Evolutionary conservation across 1,284 basidiomycete genomes (phyloP), one percentile per base, ranked within the genome.

Genomic region (Tremellales sp.): DNA sequence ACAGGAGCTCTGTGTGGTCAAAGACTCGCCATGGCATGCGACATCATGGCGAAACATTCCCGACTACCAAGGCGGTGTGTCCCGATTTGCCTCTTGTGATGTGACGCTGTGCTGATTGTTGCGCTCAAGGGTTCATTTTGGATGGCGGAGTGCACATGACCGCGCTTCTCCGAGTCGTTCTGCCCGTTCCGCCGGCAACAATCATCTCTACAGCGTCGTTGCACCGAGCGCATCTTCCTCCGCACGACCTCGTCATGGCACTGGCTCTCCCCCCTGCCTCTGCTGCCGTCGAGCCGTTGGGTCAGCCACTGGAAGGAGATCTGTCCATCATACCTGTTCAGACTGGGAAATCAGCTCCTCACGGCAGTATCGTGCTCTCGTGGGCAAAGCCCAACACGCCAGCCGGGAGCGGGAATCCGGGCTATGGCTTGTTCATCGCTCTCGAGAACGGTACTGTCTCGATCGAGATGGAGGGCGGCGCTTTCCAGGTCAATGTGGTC

Each of bases 21-120:
- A 80, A 60, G 79, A 80, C 17, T 81, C 79, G 25, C 83, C 84
- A 62, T 89, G 82, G 78, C 87, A 87, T 70, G 84, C 86, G 43
- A 89, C 86, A 0, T 80, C 83, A 24, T 90, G 87, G 87, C 78
- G 87, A 40, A 87, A 84, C 2, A 75, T 86, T 46, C 87, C 87
- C 15, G 68, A 88, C 82, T 89, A 89, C 64, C 87, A 89, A 76
- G 87, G 87, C 26, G 87, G 86, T 36, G 45, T n/a, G n/a, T n/a
- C n/a, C n/a, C n/a, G n/a, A n/a, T n/a, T n/a, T n/a, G n/a, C n/a
- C n/a, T n/a, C n/a, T 49, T n/a, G n/a, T n/a, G n/a, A n/a, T n/a
- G n/a, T n/a, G n/a, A n/a, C n/a, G n/a, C 10, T 19, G n/a, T 22
- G n/a, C 6, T 46, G 22, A 22, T 24, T 3, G 25, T 24, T 21